Base-by-base conservation (phyloP, 2,329 filamentous ascomycete genomes). In the Colletotrichum lindemuthianum region DNA sequence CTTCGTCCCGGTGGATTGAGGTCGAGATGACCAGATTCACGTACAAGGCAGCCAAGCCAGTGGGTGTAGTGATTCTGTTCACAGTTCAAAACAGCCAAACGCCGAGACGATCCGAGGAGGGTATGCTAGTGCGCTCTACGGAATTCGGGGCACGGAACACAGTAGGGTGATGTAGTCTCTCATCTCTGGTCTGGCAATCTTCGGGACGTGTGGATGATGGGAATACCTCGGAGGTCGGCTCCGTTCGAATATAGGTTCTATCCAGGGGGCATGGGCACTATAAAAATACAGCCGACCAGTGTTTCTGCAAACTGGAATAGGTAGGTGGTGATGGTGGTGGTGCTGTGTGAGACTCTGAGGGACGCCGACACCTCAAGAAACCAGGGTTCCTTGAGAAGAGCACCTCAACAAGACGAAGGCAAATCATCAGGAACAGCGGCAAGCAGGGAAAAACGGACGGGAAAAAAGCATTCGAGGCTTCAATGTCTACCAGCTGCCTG, bases 171-270 rank as follows among this genome's bases (percentile, higher is more conserved):
- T 2, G 24, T 24, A 24, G 24, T 24, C 24, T 24, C 24, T 24
- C 2, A 24, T 24, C 24, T 24, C 24, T 24, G 24, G 15, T 8
- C 9, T 32, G 5, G 47, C 39, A 45, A 13, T n/a, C 6, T 9
- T 9, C 16, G 45, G 11, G 16, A 33, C 33, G n/a, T 7, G 49
- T 43, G 34, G 5, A 8, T 11, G 33, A 61, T 45, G 58, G 40
- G 45, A 61, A 48, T 61, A 52, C 56, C 40, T 66, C 59, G 63
- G 63, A 64, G 59, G 63, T 32, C 33, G 52, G 51, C 63, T 55
- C 53, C 50, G 45, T 36, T 16, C 37, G 44, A 50, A 1, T 24
- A 4, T 24, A 55, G 8, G 15, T 32, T n/a, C 41, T 39, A 34
- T 39, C 36, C 24, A 36, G 10, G 8, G n/a, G 9, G 15, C 13